A percentile compares a stretch with the other conserved stretches of the same genome.
phyloP scores from a whole-genome alignment of 352 stramenopile genomes.

The Phytophthora uliginosa region DNA sequence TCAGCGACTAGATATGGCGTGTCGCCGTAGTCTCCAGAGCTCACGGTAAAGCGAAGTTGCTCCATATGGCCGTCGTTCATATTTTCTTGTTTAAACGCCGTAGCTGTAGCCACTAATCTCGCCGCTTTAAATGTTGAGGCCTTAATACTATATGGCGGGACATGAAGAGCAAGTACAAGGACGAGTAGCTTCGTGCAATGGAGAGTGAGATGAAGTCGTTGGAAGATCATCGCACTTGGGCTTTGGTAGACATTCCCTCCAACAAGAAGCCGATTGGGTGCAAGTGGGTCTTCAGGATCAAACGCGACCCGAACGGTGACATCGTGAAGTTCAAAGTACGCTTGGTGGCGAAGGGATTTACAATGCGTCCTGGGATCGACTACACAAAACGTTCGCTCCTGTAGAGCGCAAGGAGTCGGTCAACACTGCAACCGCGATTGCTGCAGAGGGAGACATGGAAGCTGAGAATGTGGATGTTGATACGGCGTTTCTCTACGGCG shows the following conservation, averaged over 20 bases:
- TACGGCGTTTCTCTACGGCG: slow-evolving; percentile 36
- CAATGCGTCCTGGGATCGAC: neutral
- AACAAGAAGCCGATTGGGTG: neutral
- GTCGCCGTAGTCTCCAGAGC: too few relatives aligned
- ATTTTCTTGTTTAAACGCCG: too few relatives aligned
- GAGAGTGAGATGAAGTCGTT: neutral
- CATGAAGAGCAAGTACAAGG: neutral
- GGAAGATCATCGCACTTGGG: neutral
- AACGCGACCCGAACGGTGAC: neutral
- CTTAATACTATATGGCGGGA: too few relatives aligned
- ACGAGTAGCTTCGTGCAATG: neutral
- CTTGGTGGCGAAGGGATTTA: neutral
- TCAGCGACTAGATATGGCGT: too few relatives aligned
- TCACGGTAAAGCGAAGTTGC: too few relatives aligned
- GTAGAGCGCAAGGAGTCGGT: neutral
- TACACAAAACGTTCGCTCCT: neutral
- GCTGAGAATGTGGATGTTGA: slow-evolving; percentile 35
- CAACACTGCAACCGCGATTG: neutral
- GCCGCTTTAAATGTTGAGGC: too few relatives aligned
- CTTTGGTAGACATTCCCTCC: neutral
- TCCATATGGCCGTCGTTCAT: too few relatives aligned
- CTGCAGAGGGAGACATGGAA: slow-evolving; percentile 10
- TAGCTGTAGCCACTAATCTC: too few relatives aligned
- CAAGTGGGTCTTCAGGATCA: neutral
- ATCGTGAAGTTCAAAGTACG: neutral